Percentiles rank a stretch among this genome's conserved stretches.
Evolutionary conservation across 495 filamentous ascomycete species (phyloP).

Genomic region (Lentithecium fluviatile): DNA sequence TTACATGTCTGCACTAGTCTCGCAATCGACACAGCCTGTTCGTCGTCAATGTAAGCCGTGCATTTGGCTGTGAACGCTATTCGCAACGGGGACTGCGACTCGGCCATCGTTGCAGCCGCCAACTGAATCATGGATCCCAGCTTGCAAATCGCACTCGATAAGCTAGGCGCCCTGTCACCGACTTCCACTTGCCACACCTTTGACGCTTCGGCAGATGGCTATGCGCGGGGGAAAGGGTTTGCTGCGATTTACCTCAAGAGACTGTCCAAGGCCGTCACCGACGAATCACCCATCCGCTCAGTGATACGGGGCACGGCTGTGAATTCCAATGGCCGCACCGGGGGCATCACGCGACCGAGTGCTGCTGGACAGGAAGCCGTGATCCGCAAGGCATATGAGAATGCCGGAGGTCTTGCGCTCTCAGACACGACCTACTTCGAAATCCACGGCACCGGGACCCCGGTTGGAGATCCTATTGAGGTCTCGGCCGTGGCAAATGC

Average conservation of each 20-base stretch:
- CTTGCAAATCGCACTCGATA: not conserved
- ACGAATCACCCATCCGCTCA: constrained; percentile 43
- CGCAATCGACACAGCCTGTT: constrained; percentile 22
- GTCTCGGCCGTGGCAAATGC: constrained; percentile 32
- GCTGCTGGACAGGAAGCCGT: constrained; percentile 21
- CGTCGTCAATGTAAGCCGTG: constrained; percentile 37
- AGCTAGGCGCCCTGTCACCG: constrained; percentile 21
- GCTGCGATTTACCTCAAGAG: constrained; percentile 46
- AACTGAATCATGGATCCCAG: constrained; percentile 49
- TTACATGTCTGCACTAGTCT: not conserved
- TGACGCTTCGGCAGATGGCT: constrained; percentile 29
- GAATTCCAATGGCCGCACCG: constrained; percentile 40
- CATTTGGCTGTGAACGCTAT: constrained; percentile 34
- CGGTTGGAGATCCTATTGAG: constrained; percentile 47
- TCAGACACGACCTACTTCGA: constrained; percentile 41
- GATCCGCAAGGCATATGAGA: constrained; percentile 38
- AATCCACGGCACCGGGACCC: constrained; percentile 48
- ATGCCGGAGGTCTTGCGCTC: constrained; percentile 38
- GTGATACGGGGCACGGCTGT: constrained; percentile 43
- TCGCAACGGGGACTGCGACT: constrained; percentile 32
- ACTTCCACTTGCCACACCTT: constrained; percentile 23
- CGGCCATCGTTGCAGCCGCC: constrained; percentile 38
- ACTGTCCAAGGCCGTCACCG: constrained; percentile 43
- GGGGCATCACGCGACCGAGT: constrained; percentile 17
- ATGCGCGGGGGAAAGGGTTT: constrained; percentile 35